Evolutionary conservation across 2,329 filamentous ascomycete genomes (phyloP).

Genomic region (Arthroderma uncinatum): DNA sequence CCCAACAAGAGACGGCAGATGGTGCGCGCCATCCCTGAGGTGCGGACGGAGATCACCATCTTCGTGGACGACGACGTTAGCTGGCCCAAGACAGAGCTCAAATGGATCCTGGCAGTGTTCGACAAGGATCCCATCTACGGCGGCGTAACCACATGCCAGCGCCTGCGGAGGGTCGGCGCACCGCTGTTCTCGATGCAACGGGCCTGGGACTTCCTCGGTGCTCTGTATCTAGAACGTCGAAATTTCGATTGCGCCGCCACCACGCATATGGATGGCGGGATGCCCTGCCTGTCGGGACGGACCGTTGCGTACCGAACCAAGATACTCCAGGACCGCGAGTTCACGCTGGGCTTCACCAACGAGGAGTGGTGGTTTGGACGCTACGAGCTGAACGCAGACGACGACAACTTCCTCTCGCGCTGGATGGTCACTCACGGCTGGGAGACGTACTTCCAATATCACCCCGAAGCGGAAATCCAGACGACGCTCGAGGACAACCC

Average conservation of each 20-base stretch:
- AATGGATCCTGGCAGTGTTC: slow-evolving; percentile 88
- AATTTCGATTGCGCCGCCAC: slow-evolving; percentile 97
- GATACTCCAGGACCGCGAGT: slow-evolving; percentile 75
- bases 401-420: slow-evolving; percentile 95
- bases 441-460: slow-evolving; percentile 94
- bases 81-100: slow-evolving; percentile 74
- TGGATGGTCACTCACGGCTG: slow-evolving; percentile 88
- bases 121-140: slow-evolving; percentile 67
- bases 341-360: slow-evolving; percentile 79
- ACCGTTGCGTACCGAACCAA: slow-evolving; percentile 85
- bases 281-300: slow-evolving; percentile 92
- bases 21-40: slow-evolving; percentile 76
- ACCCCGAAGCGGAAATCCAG: slow-evolving; percentile 79
- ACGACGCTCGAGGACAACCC: slow-evolving; percentile 82
- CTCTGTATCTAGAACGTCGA: slow-evolving; percentile 80
- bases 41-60: slow-evolving; percentile 72
- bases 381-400: slow-evolving; percentile 87
- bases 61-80: slow-evolving; percentile 95
- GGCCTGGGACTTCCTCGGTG: slow-evolving; percentile 80
- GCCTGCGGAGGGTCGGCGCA: slow-evolving; percentile 59
- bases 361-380: slow-evolving; percentile 70
- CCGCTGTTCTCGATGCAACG: slow-evolving; percentile 46
- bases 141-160: slow-evolving; percentile 84
- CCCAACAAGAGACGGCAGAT: slow-evolving; percentile 95
- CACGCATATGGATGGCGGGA: slow-evolving; percentile 84